These are phyloP conservation scores for Bacterosira constricta DNA, from an alignment of 108 stramenopile species.

Conservation along the genomic window DNA sequence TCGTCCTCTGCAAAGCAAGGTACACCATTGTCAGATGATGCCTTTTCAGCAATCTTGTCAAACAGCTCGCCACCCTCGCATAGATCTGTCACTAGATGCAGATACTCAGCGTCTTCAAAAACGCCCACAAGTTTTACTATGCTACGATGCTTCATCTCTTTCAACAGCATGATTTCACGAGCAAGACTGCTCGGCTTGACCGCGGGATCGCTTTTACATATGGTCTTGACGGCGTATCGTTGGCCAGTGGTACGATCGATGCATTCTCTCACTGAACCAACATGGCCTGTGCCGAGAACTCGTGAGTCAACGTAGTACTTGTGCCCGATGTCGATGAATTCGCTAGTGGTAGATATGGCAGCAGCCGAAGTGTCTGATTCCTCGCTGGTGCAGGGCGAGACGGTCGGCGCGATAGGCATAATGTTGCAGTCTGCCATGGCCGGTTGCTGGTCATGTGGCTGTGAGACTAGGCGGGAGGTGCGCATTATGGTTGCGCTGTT, in stretches of 20 bases:
- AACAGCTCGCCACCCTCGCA: conserved; percentile 90
- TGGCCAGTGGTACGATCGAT: neutral
- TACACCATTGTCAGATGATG: conserved; percentile 68
- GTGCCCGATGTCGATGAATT: conserved; percentile 9
- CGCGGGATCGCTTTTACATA: neutral
- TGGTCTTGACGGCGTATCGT: conserved; percentile 15
- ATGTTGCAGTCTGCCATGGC: no score
- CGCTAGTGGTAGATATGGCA: conserved; percentile 3
- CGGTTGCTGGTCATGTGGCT: no score
- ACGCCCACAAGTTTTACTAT: conserved; percentile 84
- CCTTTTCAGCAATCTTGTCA: conserved; percentile 86
- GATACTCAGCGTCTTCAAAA: conserved; percentile 78
- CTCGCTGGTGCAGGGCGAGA: no score
- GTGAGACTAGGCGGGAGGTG: no score
- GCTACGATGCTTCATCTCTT: conserved; percentile 64
- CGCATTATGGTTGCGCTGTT: no score
- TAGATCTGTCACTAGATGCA: conserved; percentile 89
- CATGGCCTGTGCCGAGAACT: neutral
- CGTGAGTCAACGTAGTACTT: conserved; percentile 19
- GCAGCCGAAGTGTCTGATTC: no score
- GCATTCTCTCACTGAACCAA: neutral
- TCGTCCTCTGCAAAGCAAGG: conserved; percentile 46
- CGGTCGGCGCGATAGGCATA: no score
- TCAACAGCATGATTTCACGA: conserved; percentile 58
- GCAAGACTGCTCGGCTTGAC: neutral